Evolutionary conservation across 768 basidiomycete genomes (phyloP).

Genomic region (Naganishia vaughanmartiniae): DNA sequence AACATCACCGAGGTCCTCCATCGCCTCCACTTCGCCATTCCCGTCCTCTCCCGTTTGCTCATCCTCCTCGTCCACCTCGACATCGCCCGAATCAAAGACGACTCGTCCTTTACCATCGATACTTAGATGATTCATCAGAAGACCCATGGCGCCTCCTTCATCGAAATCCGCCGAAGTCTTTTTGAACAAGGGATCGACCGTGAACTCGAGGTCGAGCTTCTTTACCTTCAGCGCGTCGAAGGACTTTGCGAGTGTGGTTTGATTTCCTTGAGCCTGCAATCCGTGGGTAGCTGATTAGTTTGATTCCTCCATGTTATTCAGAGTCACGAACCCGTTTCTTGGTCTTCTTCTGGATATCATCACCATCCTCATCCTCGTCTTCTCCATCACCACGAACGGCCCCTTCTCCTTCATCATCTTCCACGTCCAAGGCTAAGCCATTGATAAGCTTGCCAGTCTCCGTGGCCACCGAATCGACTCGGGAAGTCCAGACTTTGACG

Average conservation of each 20-base stretch:
- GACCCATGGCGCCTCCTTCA: constrained; percentile 91
- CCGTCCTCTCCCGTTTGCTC: constrained; percentile 60
- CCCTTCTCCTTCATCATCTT: constrained; percentile 66
- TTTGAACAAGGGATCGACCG: constrained; percentile 92
- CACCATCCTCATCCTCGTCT: constrained; percentile 54
- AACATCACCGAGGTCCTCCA: constrained; percentile 55
- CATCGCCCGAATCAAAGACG: constrained; percentile 94
- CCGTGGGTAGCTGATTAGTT: not conserved
- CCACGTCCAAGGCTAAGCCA: constrained; percentile 67
- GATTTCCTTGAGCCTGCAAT: constrained; percentile 61
- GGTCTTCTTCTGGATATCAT: constrained; percentile 47
- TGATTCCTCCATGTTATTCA: constrained; percentile 44
- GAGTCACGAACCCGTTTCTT: constrained; percentile 28
- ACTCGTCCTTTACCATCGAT: constrained; percentile 79
- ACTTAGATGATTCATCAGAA: constrained; percentile 95
- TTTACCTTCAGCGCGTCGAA: constrained; percentile 77
- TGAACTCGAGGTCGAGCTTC: constrained; percentile 91
- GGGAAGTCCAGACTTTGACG: constrained; percentile 98
- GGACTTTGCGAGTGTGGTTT: constrained; percentile 83
- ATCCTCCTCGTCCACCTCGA: constrained; percentile 61
- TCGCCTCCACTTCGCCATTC: constrained; percentile 58
- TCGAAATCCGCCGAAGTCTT: constrained; percentile 99
- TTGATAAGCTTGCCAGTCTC: constrained; percentile 93
- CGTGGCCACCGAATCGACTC: constrained; percentile 93
- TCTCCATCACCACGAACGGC: constrained; percentile 57